These are phyloP conservation scores for Trypanosoma theileri DNA, from an alignment of 208 protist species.

Conservation along the genomic window DNA sequence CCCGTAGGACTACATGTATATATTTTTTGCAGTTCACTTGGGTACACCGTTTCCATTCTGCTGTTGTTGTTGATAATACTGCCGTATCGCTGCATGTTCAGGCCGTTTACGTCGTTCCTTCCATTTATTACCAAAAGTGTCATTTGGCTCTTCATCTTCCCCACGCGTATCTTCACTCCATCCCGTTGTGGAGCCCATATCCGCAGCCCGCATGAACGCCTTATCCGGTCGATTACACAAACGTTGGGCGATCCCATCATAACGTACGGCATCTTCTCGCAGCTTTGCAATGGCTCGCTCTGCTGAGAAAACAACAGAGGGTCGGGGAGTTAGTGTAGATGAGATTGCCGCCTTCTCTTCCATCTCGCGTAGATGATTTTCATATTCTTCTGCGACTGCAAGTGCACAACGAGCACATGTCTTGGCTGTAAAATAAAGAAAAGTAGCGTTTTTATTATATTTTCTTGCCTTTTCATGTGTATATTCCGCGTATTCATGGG, in stretches of 20 bases:
- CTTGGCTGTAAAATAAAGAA: slow-evolving; percentile 73
- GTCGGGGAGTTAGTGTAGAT: slow-evolving; percentile 40
- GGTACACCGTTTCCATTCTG: slow-evolving; percentile 25
- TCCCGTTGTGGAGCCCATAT: slow-evolving; percentile 19
- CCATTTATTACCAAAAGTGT: slow-evolving; percentile 47
- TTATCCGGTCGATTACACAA: slow-evolving; percentile 69
- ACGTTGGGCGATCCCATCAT: slow-evolving; percentile 64
- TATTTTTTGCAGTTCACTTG: slow-evolving; percentile 20
- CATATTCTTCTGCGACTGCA: slow-evolving; percentile 62
- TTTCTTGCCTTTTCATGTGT: slow-evolving; percentile 51
- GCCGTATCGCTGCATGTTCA: slow-evolving; percentile 60
- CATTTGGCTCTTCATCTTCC: slow-evolving; percentile 57
- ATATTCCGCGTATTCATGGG: slow-evolving; percentile 51
- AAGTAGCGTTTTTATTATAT: slow-evolving; percentile 46
- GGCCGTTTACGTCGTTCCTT: slow-evolving; percentile 57
- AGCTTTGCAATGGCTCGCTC: slow-evolving; percentile 68
- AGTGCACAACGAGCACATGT: slow-evolving; percentile 49
- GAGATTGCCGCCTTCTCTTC: slow-evolving; percentile 34
- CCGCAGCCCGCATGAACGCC: slow-evolving; percentile 56
- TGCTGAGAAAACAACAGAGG: slow-evolving; percentile 59
- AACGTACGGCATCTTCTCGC: slow-evolving; percentile 58
- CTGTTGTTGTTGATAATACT: slow-evolving; percentile 43
- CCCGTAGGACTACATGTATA: too few species aligned
- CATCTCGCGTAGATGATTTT: slow-evolving; percentile 40
- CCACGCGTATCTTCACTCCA: slow-evolving; percentile 46